Base-by-base conservation (phyloP, 257 asterid species). In the Solanum peruvianum region DNA sequence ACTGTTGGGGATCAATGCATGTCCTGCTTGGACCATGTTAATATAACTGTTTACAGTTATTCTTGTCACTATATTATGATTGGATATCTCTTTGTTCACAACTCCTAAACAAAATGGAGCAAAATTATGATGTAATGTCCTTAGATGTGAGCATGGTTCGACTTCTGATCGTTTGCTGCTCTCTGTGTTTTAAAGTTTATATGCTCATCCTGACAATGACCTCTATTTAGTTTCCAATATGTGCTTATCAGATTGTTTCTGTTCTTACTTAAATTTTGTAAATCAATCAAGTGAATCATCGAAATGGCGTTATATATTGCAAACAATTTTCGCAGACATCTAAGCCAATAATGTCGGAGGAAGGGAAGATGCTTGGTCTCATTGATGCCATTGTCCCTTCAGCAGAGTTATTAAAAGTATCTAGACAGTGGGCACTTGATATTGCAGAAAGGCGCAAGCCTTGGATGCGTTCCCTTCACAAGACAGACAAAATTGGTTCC, bases 381-480 rank as follows among this genome's bases (percentile, higher is more conserved):
- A 88, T 97, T 87, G 99, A 97, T 92, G 98, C 94, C 81, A 89
- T 97, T 86, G 97, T 89, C 86, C 91, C 97, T 86, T 90, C 99
- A 29, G 89, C 71, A 69, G 99, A 96, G 82, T 86, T 97, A 91
- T 87, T 97, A 87, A 90, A 92, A 89, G 98, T 92, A 88, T 91
- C 99, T 73, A 89, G 94, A 42, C 93, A 88, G 77, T 96, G 98
- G 99, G 99, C 99, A 86, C 89, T 94, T 66, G 98, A 94, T 90
- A 96, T 97, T 69, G 92, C 94, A 20, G 95, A 87, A 49, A 88
- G 89, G 88, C 94, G 90, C 89, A 96, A 93, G 88, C 99, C 98
- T 67, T 96, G 99, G 99, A 84, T 93, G 82, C 95, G 98, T 33
- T 88, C 98, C 82, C 99, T 96, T 90, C 98, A 97, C 85, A 93